Conservation (phyloP, 2,329 filamentous ascomycete genomes). For the Nemania diffusa region DNA sequence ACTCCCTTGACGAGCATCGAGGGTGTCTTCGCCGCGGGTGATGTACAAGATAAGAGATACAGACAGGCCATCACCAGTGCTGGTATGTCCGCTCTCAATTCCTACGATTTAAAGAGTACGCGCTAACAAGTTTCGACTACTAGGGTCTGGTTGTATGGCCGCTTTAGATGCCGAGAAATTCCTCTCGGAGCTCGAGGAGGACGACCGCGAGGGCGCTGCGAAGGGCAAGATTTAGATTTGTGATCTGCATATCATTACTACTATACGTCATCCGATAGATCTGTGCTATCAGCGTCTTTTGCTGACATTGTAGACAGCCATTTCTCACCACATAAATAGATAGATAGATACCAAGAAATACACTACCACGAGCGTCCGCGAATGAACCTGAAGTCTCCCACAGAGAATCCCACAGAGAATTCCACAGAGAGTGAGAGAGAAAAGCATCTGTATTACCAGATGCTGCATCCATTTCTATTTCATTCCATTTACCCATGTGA, state of each 20-base stretch:
- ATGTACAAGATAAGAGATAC: slow-evolving; percentile 99
- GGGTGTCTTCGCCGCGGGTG: slow-evolving; percentile 95
- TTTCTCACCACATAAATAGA: slow-evolving; percentile 24
- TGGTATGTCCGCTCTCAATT: slow-evolving; percentile 65
- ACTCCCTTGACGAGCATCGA: slow-evolving; percentile 84
- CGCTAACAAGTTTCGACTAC: slow-evolving; percentile 32
- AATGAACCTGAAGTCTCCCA: neutral
- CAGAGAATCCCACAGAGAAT: neutral
- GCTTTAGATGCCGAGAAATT: slow-evolving; percentile 96
- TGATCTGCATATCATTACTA: slow-evolving; percentile 6
- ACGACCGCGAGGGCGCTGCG: slow-evolving; percentile 51
- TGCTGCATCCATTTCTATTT: neutral
- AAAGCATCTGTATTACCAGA: no score
- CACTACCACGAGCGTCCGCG: slow-evolving; percentile 5
- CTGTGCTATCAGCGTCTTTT: slow-evolving; percentile 15
- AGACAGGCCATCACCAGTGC: slow-evolving; percentile 98
- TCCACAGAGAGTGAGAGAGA: no score
- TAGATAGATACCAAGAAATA: slow-evolving; percentile 23
- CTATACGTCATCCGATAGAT: slow-evolving; percentile 23
- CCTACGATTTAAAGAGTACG: neutral
- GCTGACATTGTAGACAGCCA: slow-evolving; percentile 33
- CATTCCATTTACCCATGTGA: neutral
- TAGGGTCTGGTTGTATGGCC: slow-evolving; percentile 92
- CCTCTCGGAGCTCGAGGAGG: slow-evolving; percentile 78
- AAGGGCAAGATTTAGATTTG: slow-evolving; percentile 46